These are phyloP conservation scores for Penicillium psychrosexuale DNA, from an alignment of 2,329 filamentous ascomycete species.

Conservation along the genomic window DNA sequence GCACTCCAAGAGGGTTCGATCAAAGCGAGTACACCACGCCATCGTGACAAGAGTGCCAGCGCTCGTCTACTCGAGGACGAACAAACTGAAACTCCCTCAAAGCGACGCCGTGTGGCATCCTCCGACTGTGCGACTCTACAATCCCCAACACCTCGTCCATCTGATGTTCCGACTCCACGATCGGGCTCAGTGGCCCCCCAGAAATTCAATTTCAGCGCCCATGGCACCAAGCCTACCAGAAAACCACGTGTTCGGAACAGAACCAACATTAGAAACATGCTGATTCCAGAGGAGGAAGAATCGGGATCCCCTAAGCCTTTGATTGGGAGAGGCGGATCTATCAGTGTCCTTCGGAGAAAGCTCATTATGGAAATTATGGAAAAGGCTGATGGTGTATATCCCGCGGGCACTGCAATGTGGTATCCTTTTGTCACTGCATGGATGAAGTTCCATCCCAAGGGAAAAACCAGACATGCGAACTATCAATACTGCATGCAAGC, in stretches of 20 bases:
- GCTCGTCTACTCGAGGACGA: constrained; percentile 7
- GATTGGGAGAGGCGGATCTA: constrained; percentile 40
- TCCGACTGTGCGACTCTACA: neutral
- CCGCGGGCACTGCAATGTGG: constrained; percentile 54
- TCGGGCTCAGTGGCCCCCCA: neutral
- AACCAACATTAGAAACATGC: neutral
- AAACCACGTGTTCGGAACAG: neutral
- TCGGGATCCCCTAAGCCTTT: neutral
- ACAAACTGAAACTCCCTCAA: constrained; percentile 11
- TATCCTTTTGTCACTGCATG: constrained; percentile 55
- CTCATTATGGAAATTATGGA: constrained; percentile 56
- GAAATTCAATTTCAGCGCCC: neutral
- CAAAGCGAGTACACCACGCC: neutral
- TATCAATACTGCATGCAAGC: constrained; percentile 50
- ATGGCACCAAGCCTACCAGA: neutral
- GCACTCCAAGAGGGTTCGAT: neutral
- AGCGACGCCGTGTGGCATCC: constrained; percentile 11
- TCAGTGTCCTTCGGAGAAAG: constrained; percentile 46
- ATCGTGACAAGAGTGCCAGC: constrained; percentile 4
- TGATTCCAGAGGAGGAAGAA: neutral
- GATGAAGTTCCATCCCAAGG: constrained; percentile 44
- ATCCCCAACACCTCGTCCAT: neutral
- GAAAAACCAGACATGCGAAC: constrained; percentile 53
- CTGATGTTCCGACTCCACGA: neutral
- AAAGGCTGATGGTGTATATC: constrained; percentile 54